Evolutionary conservation across 2,329 filamentous ascomycete genomes (phyloP).

Genomic region (Didymella pinodella): DNA sequence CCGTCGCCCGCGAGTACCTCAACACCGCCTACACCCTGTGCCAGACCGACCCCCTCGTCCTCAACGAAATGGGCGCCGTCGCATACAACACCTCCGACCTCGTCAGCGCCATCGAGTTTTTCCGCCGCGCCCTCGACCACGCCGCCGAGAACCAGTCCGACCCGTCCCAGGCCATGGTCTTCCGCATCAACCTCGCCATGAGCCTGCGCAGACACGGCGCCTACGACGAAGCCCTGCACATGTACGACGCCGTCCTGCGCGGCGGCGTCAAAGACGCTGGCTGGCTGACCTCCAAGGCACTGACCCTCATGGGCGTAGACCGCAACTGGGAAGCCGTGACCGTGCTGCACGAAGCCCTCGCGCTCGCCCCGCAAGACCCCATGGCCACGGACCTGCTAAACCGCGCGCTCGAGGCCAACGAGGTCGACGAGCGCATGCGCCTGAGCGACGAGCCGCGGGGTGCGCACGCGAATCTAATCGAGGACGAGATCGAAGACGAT

Average conservation of each 20-base stretch:
- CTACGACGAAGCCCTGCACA: slow-evolving; percentile 74
- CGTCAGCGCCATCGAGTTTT: slow-evolving; percentile 77
- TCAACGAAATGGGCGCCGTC: slow-evolving; percentile 97
- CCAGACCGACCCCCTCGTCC: slow-evolving; percentile 82
- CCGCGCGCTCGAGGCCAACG: slow-evolving; percentile 65
- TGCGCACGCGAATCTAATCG: background rate
- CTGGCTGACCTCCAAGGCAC: slow-evolving; percentile 81
- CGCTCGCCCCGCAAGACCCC: slow-evolving; percentile 79
- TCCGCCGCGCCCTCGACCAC: slow-evolving; percentile 77
- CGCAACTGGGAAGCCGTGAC: slow-evolving; percentile 79
- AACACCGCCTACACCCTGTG: slow-evolving; percentile 86
- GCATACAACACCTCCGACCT: slow-evolving; percentile 88
- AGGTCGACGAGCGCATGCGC: slow-evolving; percentile 12
- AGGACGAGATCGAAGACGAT: slow-evolving; percentile 31
- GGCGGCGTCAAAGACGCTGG: slow-evolving; percentile 80
- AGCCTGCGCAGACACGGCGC: slow-evolving; percentile 77
- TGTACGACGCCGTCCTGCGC: slow-evolving; percentile 88
- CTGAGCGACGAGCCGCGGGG: slow-evolving; percentile 7
- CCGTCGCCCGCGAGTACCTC: slow-evolving; percentile 90
- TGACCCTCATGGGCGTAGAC: slow-evolving; percentile 81
- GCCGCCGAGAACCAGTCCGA: slow-evolving; percentile 84
- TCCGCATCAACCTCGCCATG: slow-evolving; percentile 88
- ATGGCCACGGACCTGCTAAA: slow-evolving; percentile 80
- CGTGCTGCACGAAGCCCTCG: slow-evolving; percentile 83
- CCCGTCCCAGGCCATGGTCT: slow-evolving; percentile 81